phyloP scores from a whole-genome alignment of 2,329 filamentous ascomycete genomes.

The Aureobasidium sp. region DNA sequence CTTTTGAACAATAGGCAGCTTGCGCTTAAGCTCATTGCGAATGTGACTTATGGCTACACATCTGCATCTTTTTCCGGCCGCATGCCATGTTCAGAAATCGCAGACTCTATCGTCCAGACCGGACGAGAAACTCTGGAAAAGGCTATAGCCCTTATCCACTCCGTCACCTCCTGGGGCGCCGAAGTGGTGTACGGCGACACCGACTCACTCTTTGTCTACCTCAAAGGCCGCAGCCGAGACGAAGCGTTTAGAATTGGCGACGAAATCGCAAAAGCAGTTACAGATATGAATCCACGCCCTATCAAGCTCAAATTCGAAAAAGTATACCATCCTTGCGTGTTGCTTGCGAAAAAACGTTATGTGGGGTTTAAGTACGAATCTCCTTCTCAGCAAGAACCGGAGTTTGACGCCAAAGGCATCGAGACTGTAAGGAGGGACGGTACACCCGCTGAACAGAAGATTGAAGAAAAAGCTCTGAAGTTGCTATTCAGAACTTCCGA shows the following conservation, averaged over 20 bases:
- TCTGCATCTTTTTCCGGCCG: slow-evolving; percentile 93
- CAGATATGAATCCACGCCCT: slow-evolving; percentile 80
- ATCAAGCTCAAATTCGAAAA: slow-evolving; percentile 98
- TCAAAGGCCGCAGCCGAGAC: slow-evolving; percentile 78
- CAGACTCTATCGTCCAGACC: slow-evolving; percentile 95
- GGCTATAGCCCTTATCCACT: slow-evolving; percentile 87
- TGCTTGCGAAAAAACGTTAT: slow-evolving; percentile 95
- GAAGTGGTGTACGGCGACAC: slow-evolving; percentile 98
- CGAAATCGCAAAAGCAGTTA: slow-evolving; percentile 83
- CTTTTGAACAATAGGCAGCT: slow-evolving; percentile 90
- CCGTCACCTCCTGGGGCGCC: slow-evolving; percentile 77
- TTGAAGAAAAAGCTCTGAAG: slow-evolving; percentile 85
- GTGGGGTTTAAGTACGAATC: slow-evolving; percentile 96
- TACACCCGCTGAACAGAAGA: slow-evolving; percentile 91
- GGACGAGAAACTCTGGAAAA: slow-evolving; percentile 91
- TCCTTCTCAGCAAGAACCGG: slow-evolving; percentile 65
- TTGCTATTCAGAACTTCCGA: slow-evolving; percentile 86
- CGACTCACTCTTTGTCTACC: slow-evolving; percentile 84
- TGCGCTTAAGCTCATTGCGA: slow-evolving; percentile 92
- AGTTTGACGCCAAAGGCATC: slow-evolving; percentile 97
- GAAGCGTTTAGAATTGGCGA: slow-evolving; percentile 89
- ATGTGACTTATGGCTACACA: slow-evolving; percentile 97
- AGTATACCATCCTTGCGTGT: slow-evolving; percentile 89
- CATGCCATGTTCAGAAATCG: slow-evolving; percentile 97
- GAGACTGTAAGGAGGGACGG: slow-evolving; percentile 94